Evolutionary conservation across 345 rosid species (phyloP), one percentile per base, ranked within the genome.

Genomic region (Eucalyptus coolabah): DNA sequence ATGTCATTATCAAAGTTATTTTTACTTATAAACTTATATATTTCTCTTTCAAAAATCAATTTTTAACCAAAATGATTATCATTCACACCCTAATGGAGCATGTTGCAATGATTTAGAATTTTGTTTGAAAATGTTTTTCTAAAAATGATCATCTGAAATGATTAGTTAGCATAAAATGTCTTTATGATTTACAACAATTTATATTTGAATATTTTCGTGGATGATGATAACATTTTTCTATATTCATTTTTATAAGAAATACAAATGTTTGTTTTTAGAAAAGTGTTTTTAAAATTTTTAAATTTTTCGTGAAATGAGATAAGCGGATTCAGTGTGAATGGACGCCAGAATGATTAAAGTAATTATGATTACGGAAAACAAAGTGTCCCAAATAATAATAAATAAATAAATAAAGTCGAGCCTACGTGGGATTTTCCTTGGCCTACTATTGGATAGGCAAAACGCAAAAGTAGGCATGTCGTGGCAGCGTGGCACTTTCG

Each of bases 181-280:
- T 34, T 34, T 14, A 34, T 19, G 2, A 72, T 72, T 2, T 7
- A 21, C 0, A 3, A 19, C 0, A 37, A 5, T 72, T 37, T 37
- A 37, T 72, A 6, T 19, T 3, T 18, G 0, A 69, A 34, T 0
- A 1, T 69, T 2, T 6, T 19, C 0, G 2, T 34, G 23, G 19
- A 13, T 16, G 6, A 67, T 5, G 10, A 32, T 0, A 8, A 67
- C 1, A 67, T 34, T 34, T 17, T 34, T 34, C 4, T 4, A 0
- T 0, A 2, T 18, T 32, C 2, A 72, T 72, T 72, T 37, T 37
- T 37, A 2, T 19, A 77, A 10, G 3, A 13, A 7, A 18, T 1
- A 19, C 0, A 72, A 37, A 1, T 0, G 0, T 2, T 34, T 0
- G 0, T 19, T 21, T 37, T 34, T 3, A 9, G 2, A 10, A 72